Percentiles rank a stretch among this genome's conserved stretches.
phyloP scores from a whole-genome alignment of 805 yeast genomes.

The Scheffersomyces stipitis region DNA sequence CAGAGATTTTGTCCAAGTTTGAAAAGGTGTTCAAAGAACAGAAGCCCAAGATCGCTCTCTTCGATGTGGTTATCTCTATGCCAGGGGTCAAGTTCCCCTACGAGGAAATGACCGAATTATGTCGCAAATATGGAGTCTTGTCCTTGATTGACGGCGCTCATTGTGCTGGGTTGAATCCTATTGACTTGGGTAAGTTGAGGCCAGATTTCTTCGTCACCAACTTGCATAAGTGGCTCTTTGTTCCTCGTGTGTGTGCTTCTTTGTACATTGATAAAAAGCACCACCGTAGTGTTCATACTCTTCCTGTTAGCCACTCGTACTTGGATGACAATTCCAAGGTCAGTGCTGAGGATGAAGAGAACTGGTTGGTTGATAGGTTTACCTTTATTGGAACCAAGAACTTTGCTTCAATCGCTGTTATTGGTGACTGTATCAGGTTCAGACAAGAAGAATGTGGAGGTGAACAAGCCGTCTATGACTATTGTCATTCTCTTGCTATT shows the following conservation, averaged over 20 bases:
- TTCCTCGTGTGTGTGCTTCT: slow-evolving; percentile 59
- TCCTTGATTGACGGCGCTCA: slow-evolving; percentile 77
- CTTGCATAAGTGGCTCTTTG: slow-evolving; percentile 68
- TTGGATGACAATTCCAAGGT: slow-evolving; percentile 30
- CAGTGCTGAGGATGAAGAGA: slow-evolving; percentile 16
- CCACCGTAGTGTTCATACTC: slow-evolving; percentile 51
- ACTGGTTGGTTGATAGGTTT: slow-evolving; percentile 46
- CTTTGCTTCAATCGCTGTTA: slow-evolving; percentile 41
- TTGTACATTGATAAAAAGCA: slow-evolving; percentile 55
- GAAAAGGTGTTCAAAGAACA: slow-evolving; percentile 19
- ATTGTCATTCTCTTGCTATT: slow-evolving; percentile 46
- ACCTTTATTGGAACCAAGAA: slow-evolving; percentile 50
- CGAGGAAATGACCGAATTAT: slow-evolving; percentile 43
- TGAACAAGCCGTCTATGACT: slow-evolving; percentile 48
- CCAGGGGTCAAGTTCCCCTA: slow-evolving; percentile 66
- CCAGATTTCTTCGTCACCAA: slow-evolving; percentile 67
- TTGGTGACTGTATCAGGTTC: slow-evolving; percentile 54
- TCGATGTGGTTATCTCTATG: slow-evolving; percentile 60
- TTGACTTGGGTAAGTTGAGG: slow-evolving; percentile 38
- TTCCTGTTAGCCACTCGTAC: slow-evolving; percentile 57
- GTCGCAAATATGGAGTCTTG: slow-evolving; percentile 46
- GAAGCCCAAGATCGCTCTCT: slow-evolving; percentile 43
- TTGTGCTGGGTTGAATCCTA: slow-evolving; percentile 53
- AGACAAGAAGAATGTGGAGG: slow-evolving; percentile 60
- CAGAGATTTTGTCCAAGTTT: slow-evolving; percentile 22